Percentiles rank a stretch among this genome's conserved stretches.
Conservation (phyloP, 768 basidiomycete species). For the Amanita exitialis region DNA sequence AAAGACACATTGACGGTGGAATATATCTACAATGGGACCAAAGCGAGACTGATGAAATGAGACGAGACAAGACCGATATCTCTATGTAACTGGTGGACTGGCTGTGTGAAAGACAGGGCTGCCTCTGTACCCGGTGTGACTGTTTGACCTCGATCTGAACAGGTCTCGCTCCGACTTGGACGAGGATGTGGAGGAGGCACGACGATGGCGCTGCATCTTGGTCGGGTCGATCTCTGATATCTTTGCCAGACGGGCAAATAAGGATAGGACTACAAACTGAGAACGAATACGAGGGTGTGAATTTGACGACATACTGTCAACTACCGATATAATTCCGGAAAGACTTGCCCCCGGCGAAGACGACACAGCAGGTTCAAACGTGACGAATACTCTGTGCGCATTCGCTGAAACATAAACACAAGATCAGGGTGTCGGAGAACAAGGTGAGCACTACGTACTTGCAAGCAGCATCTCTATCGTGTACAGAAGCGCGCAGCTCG, state of each 20-base stretch:
- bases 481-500: slow-evolving; percentile 53
- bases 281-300: not conserved
- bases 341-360: slow-evolving; percentile 36
- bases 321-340: slow-evolving; percentile 72
- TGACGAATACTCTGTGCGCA: slow-evolving; percentile 72
- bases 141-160: slow-evolving; percentile 30
- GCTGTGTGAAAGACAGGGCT: slow-evolving; percentile 24
- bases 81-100: slow-evolving; percentile 14
- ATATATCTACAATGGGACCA: not conserved
- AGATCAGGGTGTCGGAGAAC: not conserved
- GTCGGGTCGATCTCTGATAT: slow-evolving; percentile 70
- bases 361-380: slow-evolving; percentile 43
- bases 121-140: slow-evolving; percentile 23
- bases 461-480: slow-evolving; percentile 76
- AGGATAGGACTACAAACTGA: slow-evolving; percentile 50
- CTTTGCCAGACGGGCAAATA: slow-evolving; percentile 69
- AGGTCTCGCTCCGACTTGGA: slow-evolving; percentile 30
- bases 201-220: slow-evolving; percentile 69
- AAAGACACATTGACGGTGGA: too few relatives aligned
- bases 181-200: slow-evolving; percentile 61
- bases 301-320: slow-evolving; percentile 49
- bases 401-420: slow-evolving; percentile 38
- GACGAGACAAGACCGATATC: not conserved
- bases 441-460: slow-evolving; percentile 40
- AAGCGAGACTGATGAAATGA: not conserved